Evolutionary conservation across 2,329 filamentous ascomycete genomes (phyloP).

Genomic region (Fusarium pseudograminearum): DNA sequence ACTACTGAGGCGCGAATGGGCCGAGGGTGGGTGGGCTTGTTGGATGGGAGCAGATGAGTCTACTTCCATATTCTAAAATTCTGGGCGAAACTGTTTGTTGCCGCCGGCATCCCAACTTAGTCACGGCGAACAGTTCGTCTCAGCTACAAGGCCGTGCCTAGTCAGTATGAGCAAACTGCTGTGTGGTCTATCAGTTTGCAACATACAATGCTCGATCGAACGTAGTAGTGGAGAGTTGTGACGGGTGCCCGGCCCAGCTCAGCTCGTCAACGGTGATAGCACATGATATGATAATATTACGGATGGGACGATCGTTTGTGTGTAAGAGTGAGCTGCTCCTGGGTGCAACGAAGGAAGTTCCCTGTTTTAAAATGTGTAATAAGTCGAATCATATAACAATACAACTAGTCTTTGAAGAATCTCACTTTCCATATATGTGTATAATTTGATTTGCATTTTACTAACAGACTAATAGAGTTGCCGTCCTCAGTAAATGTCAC

Average conservation of each 20-base stretch:
- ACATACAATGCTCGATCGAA: background rate
- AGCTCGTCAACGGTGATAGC: background rate
- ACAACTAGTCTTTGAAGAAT: background rate
- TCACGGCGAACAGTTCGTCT: background rate
- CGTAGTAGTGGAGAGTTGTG: background rate
- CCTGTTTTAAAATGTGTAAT: no score
- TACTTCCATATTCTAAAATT: background rate
- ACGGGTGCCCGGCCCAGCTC: no score
- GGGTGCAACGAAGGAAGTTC: background rate
- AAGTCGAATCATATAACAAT: background rate
- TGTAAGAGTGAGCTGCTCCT: background rate
- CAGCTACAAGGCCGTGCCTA: background rate
- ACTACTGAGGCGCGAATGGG: constrained; percentile 1
- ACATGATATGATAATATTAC: background rate
- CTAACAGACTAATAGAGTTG: background rate
- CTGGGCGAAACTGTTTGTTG: constrained; percentile 1
- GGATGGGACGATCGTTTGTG: background rate
- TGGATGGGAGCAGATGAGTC: background rate
- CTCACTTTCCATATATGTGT: background rate
- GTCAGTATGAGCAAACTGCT: background rate
- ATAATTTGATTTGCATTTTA: background rate
- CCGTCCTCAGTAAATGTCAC: background rate
- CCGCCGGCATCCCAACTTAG: constrained; percentile 15
- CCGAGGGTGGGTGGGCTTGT: constrained; percentile 29
- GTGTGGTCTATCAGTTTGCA: background rate